phyloP scores from a whole-genome alignment of 2,329 filamentous ascomycete species.

The Alternaria gansuensis region DNA sequence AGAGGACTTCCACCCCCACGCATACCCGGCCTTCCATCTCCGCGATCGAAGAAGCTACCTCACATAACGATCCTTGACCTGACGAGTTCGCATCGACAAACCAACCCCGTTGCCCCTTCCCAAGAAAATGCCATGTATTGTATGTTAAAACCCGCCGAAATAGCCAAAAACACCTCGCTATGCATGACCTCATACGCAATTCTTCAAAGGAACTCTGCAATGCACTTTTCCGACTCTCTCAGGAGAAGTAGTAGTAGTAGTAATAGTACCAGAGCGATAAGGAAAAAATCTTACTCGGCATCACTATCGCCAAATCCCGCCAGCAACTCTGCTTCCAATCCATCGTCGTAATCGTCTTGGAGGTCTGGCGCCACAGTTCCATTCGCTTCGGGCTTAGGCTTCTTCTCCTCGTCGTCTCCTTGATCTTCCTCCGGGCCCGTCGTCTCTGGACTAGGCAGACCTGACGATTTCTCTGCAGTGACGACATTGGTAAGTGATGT shows the following conservation, averaged over 20 bases:
- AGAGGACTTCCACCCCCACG: no score
- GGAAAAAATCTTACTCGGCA: constrained; percentile 19
- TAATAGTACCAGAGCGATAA: neutral
- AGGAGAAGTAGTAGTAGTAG: no score
- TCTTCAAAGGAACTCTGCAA: constrained; percentile 9
- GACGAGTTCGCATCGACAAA: no score
- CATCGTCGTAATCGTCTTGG: constrained; percentile 64
- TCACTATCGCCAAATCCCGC: constrained; percentile 44
- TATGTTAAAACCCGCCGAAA: constrained; percentile 6
- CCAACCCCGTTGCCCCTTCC: no score
- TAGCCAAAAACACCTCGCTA: constrained; percentile 50
- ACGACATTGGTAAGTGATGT: constrained; percentile 58
- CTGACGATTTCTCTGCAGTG: constrained; percentile 51
- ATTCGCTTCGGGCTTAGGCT: constrained; percentile 49
- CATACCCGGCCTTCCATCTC: no score
- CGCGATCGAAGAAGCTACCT: no score
- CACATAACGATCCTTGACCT: no score
- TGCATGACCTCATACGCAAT: constrained; percentile 31
- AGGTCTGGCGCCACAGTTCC: constrained; percentile 51
- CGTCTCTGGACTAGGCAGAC: constrained; percentile 53
- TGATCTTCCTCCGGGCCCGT: constrained; percentile 53
- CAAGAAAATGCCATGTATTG: neutral
- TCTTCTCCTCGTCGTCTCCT: constrained; percentile 57
- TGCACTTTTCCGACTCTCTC: no score
- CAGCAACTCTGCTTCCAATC: constrained; percentile 55